Percentiles rank a stretch among this genome's conserved stretches.
phyloP scores from a whole-genome alignment of 257 asterid species.

The Solanum corneliomulleri region DNA sequence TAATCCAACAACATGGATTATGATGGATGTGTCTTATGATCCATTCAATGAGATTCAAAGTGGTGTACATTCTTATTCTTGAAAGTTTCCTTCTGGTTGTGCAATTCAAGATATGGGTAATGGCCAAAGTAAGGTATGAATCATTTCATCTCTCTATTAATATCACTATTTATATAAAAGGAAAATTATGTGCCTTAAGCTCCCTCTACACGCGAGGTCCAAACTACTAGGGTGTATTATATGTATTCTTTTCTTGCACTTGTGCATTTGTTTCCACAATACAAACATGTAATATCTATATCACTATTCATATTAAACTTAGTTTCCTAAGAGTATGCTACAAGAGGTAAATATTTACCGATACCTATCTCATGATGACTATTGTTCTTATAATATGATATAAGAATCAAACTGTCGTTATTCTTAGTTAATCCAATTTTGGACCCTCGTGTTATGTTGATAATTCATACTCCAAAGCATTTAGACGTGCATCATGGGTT shows the following conservation, averaged over 20 bases:
- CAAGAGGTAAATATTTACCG: background rate
- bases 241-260: fast-evolving
- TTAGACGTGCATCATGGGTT: background rate
- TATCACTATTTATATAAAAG: background rate
- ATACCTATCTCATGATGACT: background rate
- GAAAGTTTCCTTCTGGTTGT: slow-evolving; percentile 78
- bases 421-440: background rate
- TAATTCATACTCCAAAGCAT: background rate
- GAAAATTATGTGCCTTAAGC: background rate
- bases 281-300: background rate
- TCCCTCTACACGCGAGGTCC: background rate
- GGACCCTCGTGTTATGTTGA: background rate
- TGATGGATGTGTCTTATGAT: slow-evolving; percentile 51
- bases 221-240: background rate
- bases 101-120: slow-evolving; percentile 43
- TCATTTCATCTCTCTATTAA: background rate
- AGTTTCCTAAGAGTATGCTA: background rate
- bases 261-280: background rate
- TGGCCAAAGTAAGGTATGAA: slow-evolving; percentile 48
- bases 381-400: background rate
- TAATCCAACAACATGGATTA: slow-evolving; percentile 34
- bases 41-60: slow-evolving; percentile 21
- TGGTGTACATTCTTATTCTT: slow-evolving; percentile 21
- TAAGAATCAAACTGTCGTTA: background rate
- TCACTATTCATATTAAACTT: background rate